Conservation (phyloP, 2,329 filamentous ascomycete species). For the Cladosporium sp. region DNA sequence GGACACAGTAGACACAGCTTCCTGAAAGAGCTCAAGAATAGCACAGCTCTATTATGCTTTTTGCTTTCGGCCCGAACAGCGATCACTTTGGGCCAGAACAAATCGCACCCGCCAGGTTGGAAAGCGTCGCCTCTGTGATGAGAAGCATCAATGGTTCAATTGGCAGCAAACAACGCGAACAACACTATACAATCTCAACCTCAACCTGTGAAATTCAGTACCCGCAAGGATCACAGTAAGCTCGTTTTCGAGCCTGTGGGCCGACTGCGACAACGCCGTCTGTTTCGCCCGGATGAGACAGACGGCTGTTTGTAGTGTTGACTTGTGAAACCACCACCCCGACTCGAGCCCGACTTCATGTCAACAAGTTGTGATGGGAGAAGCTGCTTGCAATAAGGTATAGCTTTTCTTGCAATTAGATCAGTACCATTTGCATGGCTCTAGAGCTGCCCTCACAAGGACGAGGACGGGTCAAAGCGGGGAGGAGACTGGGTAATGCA, state of each 20-base stretch:
- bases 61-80: background rate
- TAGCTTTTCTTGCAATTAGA: background rate
- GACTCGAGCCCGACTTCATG: background rate
- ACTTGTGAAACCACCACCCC: background rate
- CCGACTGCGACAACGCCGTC: background rate
- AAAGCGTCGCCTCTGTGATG: background rate
- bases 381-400: background rate
- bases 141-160: background rate
- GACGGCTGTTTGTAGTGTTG: background rate
- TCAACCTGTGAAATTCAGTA: background rate
- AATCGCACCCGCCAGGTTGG: background rate
- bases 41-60: background rate
- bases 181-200: background rate
- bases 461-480: background rate
- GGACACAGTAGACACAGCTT: background rate
- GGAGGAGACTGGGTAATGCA: background rate
- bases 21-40: background rate
- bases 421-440: background rate
- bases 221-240: background rate
- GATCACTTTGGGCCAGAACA: background rate
- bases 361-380: background rate
- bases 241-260: background rate
- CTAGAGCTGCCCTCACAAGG: background rate
- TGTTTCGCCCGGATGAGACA: constrained; percentile 3
- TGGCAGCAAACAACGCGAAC: background rate